Base-by-base conservation (phyloP, 805 yeast species). In the Metschnikowia koreensis region DNA sequence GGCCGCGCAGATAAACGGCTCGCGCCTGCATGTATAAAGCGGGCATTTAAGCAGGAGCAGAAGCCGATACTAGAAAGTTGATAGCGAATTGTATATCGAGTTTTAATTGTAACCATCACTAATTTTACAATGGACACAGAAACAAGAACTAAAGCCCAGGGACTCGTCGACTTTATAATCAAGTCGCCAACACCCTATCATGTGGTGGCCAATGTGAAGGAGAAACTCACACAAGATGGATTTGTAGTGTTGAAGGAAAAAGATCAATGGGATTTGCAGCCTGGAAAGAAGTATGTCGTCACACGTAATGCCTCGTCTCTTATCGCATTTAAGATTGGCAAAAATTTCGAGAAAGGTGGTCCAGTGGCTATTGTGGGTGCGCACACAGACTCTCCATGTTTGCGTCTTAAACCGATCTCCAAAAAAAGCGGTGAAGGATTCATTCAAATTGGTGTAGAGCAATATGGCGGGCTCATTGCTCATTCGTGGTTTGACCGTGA, bases 401-500 rank as follows among this genome's bases (percentile, higher is more conserved):
- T 93, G 58, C 80, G 96, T 65, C 81, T 93, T 59, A 94, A 93
- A 71, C 99, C 99, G 11, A 75, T 87, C 31, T 87, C 96, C 26
- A 83, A 84, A 63, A 81, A 81, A 59, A 67, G 73, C 10, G 72
- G 76, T 15, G 92, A 88, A 60, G 96, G 96, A 1, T 93, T 83
- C 62, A 78, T 83, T 50, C 97, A 92, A 67, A 83, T 94, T 16
- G 98, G 97, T 38, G 96, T 94, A 9, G 98, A 94, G 69, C 81
- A 86, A 46, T 93, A 93, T 64, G 98, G 99, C 51, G 98, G 98
- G 36, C 94, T 97, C 46, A 84, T 92, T 50, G 94, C 97, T 83
- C 97, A 89, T 66, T 82, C 97, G 6, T 93, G 98, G 97, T 93
- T 94, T 64, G 99, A 93, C 68, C 82, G 97, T 53, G 97, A 93